Evolutionary conservation across 108 stramenopile genomes (phyloP).

Genomic region (Cyclotella distinguenda): DNA sequence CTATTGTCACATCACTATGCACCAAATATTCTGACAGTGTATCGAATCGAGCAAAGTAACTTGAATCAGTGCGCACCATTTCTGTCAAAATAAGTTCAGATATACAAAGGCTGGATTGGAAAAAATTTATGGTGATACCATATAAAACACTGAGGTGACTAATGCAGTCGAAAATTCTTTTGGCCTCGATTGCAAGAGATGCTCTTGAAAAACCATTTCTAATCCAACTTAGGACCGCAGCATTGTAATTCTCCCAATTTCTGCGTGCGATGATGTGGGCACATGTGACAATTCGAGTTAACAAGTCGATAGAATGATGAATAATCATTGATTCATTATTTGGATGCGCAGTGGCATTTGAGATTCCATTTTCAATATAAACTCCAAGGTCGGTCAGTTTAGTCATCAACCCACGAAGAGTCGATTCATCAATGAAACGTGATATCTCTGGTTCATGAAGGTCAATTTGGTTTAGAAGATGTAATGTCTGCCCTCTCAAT

Average conservation of each 20-base stretch:
- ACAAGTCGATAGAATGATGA: slow-evolving; percentile 15
- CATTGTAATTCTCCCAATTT: slow-evolving; percentile 20
- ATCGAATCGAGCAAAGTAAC: slow-evolving; percentile 41
- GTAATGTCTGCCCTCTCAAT: slow-evolving; percentile 36
- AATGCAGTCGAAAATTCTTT: slow-evolving; percentile 31
- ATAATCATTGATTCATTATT: slow-evolving; percentile 23
- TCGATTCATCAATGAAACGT: slow-evolving; percentile 50
- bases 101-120: slow-evolving; percentile 10
- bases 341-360: slow-evolving; percentile 6
- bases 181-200: slow-evolving; percentile 41
- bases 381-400: slow-evolving; percentile 22
- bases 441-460: slow-evolving; percentile 22
- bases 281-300: slow-evolving; percentile 20
- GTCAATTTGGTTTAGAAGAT: slow-evolving; percentile 44
- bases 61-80: slow-evolving; percentile 24
- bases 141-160: slow-evolving; percentile 7
- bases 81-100: slow-evolving; percentile 40
- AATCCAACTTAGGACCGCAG: slow-evolving; percentile 18
- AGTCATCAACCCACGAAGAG: slow-evolving; percentile 51
- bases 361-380: slow-evolving; percentile 23
- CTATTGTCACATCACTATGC: slow-evolving; percentile 21
- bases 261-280: slow-evolving; percentile 21
- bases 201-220: slow-evolving; percentile 6
- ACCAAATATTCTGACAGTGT: slow-evolving; percentile 21
- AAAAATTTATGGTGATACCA: slow-evolving; percentile 20